Base-by-base conservation (phyloP, 2,329 filamentous ascomycete genomes). In the Neofusicoccum parvum region DNA sequence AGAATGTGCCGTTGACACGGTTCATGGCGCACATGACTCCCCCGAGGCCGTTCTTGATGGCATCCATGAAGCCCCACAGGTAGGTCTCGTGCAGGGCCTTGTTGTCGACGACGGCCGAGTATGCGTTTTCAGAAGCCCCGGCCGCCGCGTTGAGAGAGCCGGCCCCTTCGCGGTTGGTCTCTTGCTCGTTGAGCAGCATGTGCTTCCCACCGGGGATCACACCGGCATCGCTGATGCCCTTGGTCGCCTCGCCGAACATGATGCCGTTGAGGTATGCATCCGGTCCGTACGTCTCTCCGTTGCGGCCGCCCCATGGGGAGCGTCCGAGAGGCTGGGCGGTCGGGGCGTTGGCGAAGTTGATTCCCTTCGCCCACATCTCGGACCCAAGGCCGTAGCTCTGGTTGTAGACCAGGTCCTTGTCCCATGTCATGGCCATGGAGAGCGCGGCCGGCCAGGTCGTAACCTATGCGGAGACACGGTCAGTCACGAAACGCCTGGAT, bases 21-120 rank as follows among this genome's bases (percentile, higher is more conserved):
- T 79, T 76, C 71, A 94, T 94, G 1, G 88, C 87, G 73, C 90
- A 94, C 92, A 94, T 95, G 46, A 92, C 85, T 20, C 87, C 86
- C 0, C 86, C 90, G 1, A 92, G 90, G 14, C 91, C 90, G 3
- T 88, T 90, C 54, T 85, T 85, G 17, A 94, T 82, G 17, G 86
- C 87, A 69, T 94, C 89, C 2, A 86, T 88, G 73, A 94, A 94
- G 0, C 92, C 92, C 91, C 91, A 94, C 0, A 88, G 82, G 70
- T 94, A 95, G 1, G 94, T 77, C 76, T 91, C 89, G 71, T 91
- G 89, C 67, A 91, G 73, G 0, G 88, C 87, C 32, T 88, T 82
- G 71, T 91, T 90, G 66, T 91, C 90, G 32, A 94, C 87, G 71
- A 93, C 92, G 60, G 87, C 86, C 7, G 87, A 90, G 41, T 93